phyloP scores from a whole-genome alignment of 192 early-diverging fungal species.

The Chytriomyces hyalinus region DNA sequence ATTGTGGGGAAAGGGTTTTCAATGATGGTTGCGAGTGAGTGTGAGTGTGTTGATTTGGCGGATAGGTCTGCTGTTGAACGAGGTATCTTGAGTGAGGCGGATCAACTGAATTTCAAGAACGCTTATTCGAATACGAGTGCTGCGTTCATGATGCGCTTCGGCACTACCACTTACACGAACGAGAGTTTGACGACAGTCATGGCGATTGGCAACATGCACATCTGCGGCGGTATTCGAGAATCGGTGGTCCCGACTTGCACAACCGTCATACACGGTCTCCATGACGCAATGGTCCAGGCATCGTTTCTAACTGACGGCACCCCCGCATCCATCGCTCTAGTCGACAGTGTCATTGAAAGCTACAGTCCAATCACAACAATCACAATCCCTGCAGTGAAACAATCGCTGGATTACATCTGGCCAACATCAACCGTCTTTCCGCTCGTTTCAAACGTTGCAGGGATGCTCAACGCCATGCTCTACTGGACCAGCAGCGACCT shows the following conservation, averaged over 20 bases:
- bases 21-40: slow-evolving; percentile 2
- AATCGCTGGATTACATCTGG: slow-evolving; percentile 14
- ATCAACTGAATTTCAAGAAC: not conserved
- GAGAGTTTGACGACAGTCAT: not conserved
- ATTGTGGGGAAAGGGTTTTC: slow-evolving; percentile 20
- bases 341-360: slow-evolving; percentile 6
- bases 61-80: not conserved
- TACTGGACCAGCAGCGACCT: slow-evolving; percentile 31
- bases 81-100: slow-evolving; percentile 10
- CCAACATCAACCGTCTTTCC: not conserved
- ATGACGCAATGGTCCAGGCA: slow-evolving; percentile 1
- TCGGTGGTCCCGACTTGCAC: slow-evolving; percentile 10
- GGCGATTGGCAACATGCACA: slow-evolving; percentile 17
- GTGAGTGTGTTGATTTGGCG: slow-evolving; percentile 22
- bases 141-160: slow-evolving; percentile 8
- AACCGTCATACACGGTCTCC: not conserved
- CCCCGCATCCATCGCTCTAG: slow-evolving; percentile 25
- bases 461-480: slow-evolving; percentile 28
- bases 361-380: slow-evolving; percentile 1
- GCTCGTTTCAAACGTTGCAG: slow-evolving; percentile 20
- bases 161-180: not conserved
- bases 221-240: slow-evolving; percentile 17
- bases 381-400: not conserved
- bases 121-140: slow-evolving; percentile 4
- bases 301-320: slow-evolving; percentile 34